These are phyloP conservation scores for Rheum nobile DNA, from an alignment of 148 eudicot species.

Conservation along the genomic window DNA sequence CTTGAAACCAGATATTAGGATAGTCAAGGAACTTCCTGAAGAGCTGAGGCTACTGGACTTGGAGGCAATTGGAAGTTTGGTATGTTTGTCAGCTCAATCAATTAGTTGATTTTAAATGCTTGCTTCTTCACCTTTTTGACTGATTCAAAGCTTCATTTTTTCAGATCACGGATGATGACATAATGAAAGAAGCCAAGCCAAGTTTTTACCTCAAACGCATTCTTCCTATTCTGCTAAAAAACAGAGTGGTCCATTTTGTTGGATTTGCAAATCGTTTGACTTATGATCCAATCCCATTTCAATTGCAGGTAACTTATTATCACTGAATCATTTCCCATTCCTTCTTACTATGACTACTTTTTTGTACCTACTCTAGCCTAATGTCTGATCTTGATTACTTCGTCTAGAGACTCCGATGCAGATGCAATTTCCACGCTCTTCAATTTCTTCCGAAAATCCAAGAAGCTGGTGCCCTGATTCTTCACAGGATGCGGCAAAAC, in stretches of 20 bases:
- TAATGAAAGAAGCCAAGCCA: constrained; percentile 95
- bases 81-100: constrained; percentile 26
- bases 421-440: constrained; percentile 91
- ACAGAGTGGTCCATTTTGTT: constrained; percentile 80
- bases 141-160: constrained; percentile 14
- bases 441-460: constrained; percentile 89
- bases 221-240: constrained; percentile 66
- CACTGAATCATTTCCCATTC: neutral
- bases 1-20: constrained; percentile 78
- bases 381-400: constrained; percentile 45
- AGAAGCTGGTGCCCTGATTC: constrained; percentile 72
- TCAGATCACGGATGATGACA: constrained; percentile 85
- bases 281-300: constrained; percentile 79
- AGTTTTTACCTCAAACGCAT: constrained; percentile 69
- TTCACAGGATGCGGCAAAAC: constrained; percentile 70
- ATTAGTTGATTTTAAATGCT: constrained; percentile 2
- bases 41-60: constrained; percentile 72
- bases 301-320: constrained; percentile 59
- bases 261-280: constrained; percentile 94
- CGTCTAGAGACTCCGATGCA: constrained; percentile 95
- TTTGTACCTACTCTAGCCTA: constrained; percentile 6
- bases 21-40: constrained; percentile 78
- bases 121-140: constrained; percentile 1
- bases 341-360: neutral
- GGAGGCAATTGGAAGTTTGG: constrained; percentile 95